Evolutionary conservation across 495 filamentous ascomycete genomes (phyloP).

Genomic region (Hyphodiscus hymeniophilus): DNA sequence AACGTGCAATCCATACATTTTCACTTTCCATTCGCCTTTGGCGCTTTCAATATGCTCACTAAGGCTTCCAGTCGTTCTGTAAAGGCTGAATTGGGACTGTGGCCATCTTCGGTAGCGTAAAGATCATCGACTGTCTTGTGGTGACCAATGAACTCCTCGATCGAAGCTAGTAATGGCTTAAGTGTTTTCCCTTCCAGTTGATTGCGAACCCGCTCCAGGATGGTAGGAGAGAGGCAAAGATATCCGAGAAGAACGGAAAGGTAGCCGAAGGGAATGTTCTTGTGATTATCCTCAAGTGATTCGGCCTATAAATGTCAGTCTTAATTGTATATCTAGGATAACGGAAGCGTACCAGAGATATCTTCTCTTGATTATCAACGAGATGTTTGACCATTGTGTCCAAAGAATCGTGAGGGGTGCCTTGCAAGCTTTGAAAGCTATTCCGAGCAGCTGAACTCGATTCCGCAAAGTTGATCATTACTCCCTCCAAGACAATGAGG

Average conservation of each 20-base stretch:
- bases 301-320: conserved; percentile 49
- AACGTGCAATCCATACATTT: not conserved
- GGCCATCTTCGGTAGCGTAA: conserved; percentile 34
- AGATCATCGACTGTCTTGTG: conserved; percentile 64
- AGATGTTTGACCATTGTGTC: conserved; percentile 41
- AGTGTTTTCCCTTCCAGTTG: conserved; percentile 53
- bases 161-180: conserved; percentile 57
- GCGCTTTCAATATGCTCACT: conserved; percentile 9
- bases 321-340: conserved; percentile 16
- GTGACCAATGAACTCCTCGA: conserved; percentile 77
- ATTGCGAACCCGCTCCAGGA: conserved; percentile 39
- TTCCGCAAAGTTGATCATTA: conserved; percentile 85
- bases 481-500: conserved; percentile 71
- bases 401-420: conserved; percentile 28
- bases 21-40: not conserved
- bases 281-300: conserved; percentile 73
- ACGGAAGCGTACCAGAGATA: conserved; percentile 40
- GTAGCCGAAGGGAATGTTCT: conserved; percentile 87
- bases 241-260: conserved; percentile 78
- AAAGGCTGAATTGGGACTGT: conserved; percentile 41
- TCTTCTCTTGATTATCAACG: conserved; percentile 40
- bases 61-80: conserved; percentile 19
- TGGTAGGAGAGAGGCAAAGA: conserved; percentile 54
- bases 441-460: conserved; percentile 48
- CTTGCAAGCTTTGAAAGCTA: conserved; percentile 25